These are phyloP conservation scores for Malassezia equina DNA, from an alignment of 1,284 basidiomycete genomes.

Conservation along the genomic window DNA sequence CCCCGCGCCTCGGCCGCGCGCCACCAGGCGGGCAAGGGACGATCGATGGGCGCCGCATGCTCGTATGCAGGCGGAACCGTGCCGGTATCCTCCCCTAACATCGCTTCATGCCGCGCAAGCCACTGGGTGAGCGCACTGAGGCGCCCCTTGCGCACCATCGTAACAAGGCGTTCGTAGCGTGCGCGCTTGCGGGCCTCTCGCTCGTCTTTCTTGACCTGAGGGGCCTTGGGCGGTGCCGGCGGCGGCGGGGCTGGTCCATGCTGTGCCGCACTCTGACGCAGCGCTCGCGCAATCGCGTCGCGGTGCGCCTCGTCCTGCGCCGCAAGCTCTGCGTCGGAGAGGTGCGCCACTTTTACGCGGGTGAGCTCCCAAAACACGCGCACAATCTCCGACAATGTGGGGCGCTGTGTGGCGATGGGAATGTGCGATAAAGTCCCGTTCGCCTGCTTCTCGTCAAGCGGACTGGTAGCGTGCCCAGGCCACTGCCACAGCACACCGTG, in stretches of 20 bases:
- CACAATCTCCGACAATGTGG: conserved; percentile 81
- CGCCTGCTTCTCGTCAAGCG: conserved; percentile 36
- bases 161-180: conserved; percentile 56
- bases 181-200: conserved; percentile 21
- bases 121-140: conserved; percentile 70
- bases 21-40: conserved; percentile 34
- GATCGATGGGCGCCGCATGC: conserved; percentile 20
- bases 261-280: conserved; percentile 7
- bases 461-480: conserved; percentile 25
- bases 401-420: conserved; percentile 34
- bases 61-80: background rate
- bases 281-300: conserved; percentile 24
- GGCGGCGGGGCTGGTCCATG: background rate
- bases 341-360: conserved; percentile 70
- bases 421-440: conserved; percentile 47
- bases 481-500: conserved; percentile 44
- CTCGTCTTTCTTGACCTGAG: conserved; percentile 14
- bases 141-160: conserved; percentile 78
- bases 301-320: conserved; percentile 48
- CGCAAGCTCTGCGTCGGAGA: conserved; percentile 71
- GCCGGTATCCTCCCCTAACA: conserved; percentile 46
- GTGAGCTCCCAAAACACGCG: conserved; percentile 82
- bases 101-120: conserved; percentile 62
- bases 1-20: conserved; percentile 19
- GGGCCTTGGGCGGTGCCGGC: background rate